Conservation (phyloP, 2,329 filamentous ascomycete genomes). For the Cordyceps fumosorosea region DNA sequence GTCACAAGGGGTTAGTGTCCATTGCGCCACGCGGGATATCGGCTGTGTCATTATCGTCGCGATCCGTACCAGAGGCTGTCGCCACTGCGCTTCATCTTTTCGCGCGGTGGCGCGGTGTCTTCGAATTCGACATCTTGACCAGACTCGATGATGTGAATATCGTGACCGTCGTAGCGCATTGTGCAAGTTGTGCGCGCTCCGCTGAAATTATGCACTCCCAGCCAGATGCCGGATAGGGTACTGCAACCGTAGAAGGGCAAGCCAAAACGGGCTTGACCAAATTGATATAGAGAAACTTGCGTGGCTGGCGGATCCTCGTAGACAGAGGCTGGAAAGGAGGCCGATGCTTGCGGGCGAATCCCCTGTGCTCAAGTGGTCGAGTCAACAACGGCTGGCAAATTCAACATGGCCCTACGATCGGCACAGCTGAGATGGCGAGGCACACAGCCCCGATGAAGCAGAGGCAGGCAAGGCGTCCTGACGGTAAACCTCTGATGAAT, state of each 20-base stretch:
- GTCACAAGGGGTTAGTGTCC: neutral
- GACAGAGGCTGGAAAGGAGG: neutral
- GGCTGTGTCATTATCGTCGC: neutral
- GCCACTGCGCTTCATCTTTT: conserved; percentile 11
- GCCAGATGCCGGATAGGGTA: neutral
- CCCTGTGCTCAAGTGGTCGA: neutral
- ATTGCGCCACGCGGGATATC: neutral
- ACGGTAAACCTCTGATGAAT: neutral
- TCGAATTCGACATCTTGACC: conserved; percentile 5
- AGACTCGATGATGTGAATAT: conserved; percentile 9
- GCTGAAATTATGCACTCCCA: neutral
- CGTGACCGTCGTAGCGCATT: neutral
- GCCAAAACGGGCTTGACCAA: neutral
- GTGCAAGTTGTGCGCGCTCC: neutral
- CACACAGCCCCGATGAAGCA: neutral
- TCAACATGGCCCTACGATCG: neutral
- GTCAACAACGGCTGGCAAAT: neutral
- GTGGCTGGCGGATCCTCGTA: neutral
- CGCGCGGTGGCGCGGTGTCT: neutral
- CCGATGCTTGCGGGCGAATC: neutral
- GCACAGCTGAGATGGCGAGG: neutral
- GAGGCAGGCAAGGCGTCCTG: neutral
- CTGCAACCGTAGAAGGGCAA: neutral
- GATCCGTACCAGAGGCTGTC: conserved; percentile 10
- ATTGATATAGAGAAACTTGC: neutral